Percentiles rank a stretch among this genome's conserved stretches.
These are phyloP conservation scores for Glomus cerebriforme DNA, from an alignment of 192 early-diverging fungal species.

Conservation along the genomic window DNA sequence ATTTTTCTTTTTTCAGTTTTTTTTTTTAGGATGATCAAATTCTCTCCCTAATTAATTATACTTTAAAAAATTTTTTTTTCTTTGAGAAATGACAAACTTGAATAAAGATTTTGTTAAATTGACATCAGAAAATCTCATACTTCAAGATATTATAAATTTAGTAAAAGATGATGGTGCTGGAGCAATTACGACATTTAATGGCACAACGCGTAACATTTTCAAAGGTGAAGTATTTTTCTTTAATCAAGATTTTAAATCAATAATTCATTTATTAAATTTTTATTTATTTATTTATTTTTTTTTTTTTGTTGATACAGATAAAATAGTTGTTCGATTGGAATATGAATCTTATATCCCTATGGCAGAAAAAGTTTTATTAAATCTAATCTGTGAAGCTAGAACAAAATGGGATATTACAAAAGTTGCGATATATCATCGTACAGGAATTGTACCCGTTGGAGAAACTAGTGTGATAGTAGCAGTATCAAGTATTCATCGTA, in stretches of 20 bases:
- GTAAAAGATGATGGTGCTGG: constrained; percentile 74
- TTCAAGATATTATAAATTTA: constrained; percentile 60
- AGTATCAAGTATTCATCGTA: constrained; percentile 76
- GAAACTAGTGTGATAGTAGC: constrained; percentile 83
- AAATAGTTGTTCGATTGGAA: constrained; percentile 70
- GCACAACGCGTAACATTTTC: constrained; percentile 85
- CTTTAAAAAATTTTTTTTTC: not conserved
- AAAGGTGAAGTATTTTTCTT: constrained; percentile 53
- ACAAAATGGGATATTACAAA: constrained; percentile 65
- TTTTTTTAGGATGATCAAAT: no score
- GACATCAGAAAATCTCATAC: constrained; percentile 55
- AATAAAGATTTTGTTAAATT: constrained; percentile 53
- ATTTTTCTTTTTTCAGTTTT: no score
- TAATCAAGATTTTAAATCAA: not conserved
- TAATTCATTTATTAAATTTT: not conserved
- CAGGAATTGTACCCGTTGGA: constrained; percentile 77
- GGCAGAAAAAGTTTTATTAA: constrained; percentile 72
- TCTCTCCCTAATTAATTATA: not conserved
- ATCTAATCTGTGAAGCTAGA: constrained; percentile 66
- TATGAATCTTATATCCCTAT: constrained; percentile 90
- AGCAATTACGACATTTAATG: constrained; percentile 87
- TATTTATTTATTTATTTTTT: not conserved
- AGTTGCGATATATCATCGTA: constrained; percentile 77
- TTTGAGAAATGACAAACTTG: not conserved
- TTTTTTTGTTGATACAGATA: constrained; percentile 42